Base-by-base conservation (phyloP, 768 basidiomycete genomes). In the Tylopilus rubrobrunneus region DNA sequence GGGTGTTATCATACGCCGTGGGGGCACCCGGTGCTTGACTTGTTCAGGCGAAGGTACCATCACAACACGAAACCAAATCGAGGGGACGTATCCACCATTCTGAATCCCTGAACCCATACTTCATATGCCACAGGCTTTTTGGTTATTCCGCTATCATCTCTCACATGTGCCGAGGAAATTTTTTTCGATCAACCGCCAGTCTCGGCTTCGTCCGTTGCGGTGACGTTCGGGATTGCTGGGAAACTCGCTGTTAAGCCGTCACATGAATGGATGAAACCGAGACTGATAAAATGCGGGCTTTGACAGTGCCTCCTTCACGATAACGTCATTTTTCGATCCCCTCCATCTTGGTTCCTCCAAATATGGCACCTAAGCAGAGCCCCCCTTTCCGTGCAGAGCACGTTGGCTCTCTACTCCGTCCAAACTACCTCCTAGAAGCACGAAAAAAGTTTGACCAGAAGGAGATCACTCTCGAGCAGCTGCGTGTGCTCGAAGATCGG, bases 371-470 rank as follows among this genome's bases (percentile, higher is more conserved):
- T 12, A 68, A 61, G 45, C 62, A 68, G 36, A 53, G 43, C n/a
- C 77, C 76, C 5, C 77, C 76, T 27, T 76, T 76, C 66, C 71
- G 75, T 25, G 75, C 76, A 15, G 76, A 78, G 49, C 77, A 77
- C 56, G 55, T 76, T 9, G 77, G 77, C 34, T 77, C 75, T 7
- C 63, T 78, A 36, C 75, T 76, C 51, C 72, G 77, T 9, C 77
- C 77, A 19, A 53, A 58, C 6, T 59, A 67, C 50, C 71, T 78
- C 12, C 73, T 77, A 21, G 58, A 72, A 45, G 73, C 70, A 51
- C 68, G 74, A 28, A 66, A 45, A 33, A 62, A 66, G 36, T 70
- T 72, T 48, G 75, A 76, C 34, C 62, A 55, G 23, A 68, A 69
- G 42, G 67, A 71, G 52, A 56, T 68, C 49, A 67, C 68, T 1